Evolutionary conservation across 2,329 filamentous ascomycete species (phyloP).

Genomic region (Hypoxylon sp.): DNA sequence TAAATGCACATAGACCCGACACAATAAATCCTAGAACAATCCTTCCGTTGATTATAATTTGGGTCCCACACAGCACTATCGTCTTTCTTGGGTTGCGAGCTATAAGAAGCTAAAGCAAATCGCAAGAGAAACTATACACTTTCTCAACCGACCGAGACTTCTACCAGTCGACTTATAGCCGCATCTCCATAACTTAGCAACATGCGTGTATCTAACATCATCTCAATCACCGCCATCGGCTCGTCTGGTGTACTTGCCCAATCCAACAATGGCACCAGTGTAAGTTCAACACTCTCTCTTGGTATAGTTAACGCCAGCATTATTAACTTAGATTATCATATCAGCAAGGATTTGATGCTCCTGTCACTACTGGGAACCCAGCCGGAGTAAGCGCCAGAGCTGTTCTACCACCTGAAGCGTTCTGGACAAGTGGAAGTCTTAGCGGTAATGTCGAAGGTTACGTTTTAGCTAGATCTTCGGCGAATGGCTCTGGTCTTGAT

Average conservation of each 20-base stretch:
- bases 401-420: conserved; percentile 66
- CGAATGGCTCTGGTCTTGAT: conserved; percentile 68
- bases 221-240: conserved; percentile 49
- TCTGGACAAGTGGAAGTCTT: conserved; percentile 64
- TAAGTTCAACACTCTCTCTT: conserved; percentile 36
- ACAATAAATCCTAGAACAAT: conserved; percentile 26
- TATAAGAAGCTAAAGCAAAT: conserved; percentile 24
- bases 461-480: conserved; percentile 63
- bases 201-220: conserved; percentile 51
- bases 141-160: conserved; percentile 21
- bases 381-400: conserved; percentile 68
- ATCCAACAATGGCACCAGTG: conserved; percentile 45
- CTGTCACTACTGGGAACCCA: conserved; percentile 70
- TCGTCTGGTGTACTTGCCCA: conserved; percentile 49
- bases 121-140: conserved; percentile 3
- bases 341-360: conserved; percentile 64
- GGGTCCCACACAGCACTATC: conserved; percentile 7
- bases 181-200: conserved; percentile 27
- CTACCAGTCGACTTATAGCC: neutral
- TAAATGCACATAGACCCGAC: conserved; percentile 14
- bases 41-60: conserved; percentile 17
- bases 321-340: conserved; percentile 46
- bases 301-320: neutral
- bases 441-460: conserved; percentile 69
- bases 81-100: conserved; percentile 17